phyloP scores from a whole-genome alignment of 2,329 filamentous ascomycete genomes.

The Colletotrichum siamense region DNA sequence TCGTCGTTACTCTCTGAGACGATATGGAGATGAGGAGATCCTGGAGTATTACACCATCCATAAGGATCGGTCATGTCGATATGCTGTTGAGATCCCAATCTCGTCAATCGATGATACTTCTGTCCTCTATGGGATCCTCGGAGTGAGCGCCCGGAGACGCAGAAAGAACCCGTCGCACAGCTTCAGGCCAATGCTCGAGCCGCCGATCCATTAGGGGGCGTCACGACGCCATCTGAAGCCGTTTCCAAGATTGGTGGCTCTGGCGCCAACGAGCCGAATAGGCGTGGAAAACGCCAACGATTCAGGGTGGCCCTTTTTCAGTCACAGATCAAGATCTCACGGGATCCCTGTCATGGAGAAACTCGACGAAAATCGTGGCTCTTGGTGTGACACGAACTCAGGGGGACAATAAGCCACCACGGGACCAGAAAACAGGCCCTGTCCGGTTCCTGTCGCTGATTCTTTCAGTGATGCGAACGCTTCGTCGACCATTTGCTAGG shows the following conservation, averaged over 20 bases:
- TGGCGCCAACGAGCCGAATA: too few relatives aligned
- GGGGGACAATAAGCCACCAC: background rate
- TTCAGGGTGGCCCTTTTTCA: background rate
- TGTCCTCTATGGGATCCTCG: background rate
- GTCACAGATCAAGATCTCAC: background rate
- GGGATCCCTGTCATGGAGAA: background rate
- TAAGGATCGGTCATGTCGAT: background rate
- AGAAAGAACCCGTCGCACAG: background rate
- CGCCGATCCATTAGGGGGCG: background rate
- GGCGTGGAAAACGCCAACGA: background rate
- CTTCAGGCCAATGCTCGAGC: background rate
- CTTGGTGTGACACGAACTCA: background rate
- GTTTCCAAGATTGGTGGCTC: background rate
- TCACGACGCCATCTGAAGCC: background rate
- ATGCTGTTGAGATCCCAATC: background rate
- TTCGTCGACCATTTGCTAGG: background rate
- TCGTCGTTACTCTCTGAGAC: background rate
- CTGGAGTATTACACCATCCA: background rate
- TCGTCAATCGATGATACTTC: background rate
- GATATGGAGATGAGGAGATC: background rate
- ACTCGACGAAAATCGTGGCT: background rate
- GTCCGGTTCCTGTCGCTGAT: background rate
- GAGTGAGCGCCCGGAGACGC: background rate
- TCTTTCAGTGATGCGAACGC: background rate
- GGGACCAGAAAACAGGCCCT: background rate